Conservation (phyloP, 2,329 filamentous ascomycete genomes). For the Leptosphaerulina australis region DNA sequence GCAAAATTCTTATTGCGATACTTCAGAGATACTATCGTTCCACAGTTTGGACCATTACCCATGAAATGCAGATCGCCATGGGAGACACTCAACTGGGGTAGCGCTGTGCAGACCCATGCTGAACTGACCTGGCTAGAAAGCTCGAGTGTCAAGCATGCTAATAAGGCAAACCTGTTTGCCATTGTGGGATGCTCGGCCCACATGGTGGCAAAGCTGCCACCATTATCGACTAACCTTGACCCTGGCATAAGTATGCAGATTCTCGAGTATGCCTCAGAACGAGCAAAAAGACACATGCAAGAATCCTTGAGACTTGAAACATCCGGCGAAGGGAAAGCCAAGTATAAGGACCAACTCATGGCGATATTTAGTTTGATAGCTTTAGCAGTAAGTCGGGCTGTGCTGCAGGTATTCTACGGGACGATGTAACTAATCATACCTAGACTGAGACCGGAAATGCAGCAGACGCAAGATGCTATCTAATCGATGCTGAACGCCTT, state of each 20-base stretch:
- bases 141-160: constrained; percentile 21
- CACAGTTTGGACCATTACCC: constrained; percentile 23
- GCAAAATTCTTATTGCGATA: constrained; percentile 22
- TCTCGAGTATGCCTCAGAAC: constrained; percentile 14
- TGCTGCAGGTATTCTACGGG: background rate
- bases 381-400: constrained; percentile 19
- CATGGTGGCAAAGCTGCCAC: constrained; percentile 4
- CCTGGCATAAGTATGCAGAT: constrained; percentile 8
- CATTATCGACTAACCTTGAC: background rate
- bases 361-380: constrained; percentile 24
- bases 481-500: constrained; percentile 54
- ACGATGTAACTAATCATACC: background rate
- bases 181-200: constrained; percentile 22
- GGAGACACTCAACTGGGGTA: constrained; percentile 22
- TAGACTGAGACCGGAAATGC: constrained; percentile 23
- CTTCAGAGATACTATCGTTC: constrained; percentile 19
- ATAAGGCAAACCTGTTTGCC: constrained; percentile 20
- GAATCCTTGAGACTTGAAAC: constrained; percentile 21
- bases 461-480: constrained; percentile 46
- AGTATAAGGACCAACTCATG: constrained; percentile 29
- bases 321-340: constrained; percentile 18
- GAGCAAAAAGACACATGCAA: constrained; percentile 24
- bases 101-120: constrained; percentile 20
- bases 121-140: constrained; percentile 21
- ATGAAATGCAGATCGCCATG: constrained; percentile 24